Evolutionary conservation across 2,329 filamentous ascomycete species (phyloP).

Genomic region (Monilinia fructicola): DNA sequence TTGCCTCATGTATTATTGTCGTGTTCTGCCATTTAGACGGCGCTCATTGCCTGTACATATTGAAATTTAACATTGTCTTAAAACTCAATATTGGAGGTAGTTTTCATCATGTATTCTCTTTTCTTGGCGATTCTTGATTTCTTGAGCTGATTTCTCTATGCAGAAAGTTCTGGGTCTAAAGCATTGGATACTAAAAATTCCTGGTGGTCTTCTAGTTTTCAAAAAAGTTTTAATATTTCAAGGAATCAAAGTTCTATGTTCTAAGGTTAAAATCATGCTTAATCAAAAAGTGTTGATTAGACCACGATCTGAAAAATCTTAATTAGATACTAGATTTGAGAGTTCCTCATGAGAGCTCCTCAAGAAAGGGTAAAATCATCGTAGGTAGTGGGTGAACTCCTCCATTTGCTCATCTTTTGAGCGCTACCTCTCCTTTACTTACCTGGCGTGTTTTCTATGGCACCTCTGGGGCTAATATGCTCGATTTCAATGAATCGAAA

Average conservation of each 20-base stretch:
- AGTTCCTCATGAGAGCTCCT: too few relatives aligned
- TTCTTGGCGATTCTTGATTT: not conserved
- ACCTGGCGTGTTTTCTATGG: too few relatives aligned
- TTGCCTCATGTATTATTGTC: conserved; percentile 3
- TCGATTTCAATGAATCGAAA: too few relatives aligned
- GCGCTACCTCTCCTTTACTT: too few relatives aligned
- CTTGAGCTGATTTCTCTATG: not conserved
- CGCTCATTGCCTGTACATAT: conserved; percentile 4
- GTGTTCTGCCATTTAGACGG: conserved; percentile 1
- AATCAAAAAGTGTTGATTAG: not conserved
- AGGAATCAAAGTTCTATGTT: not conserved
- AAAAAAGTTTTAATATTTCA: not conserved
- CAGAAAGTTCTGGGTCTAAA: not conserved
- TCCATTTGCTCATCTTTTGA: too few relatives aligned
- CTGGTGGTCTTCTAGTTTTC: not conserved
- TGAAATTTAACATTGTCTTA: not conserved
- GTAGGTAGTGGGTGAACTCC: too few relatives aligned
- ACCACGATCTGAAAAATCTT: not conserved
- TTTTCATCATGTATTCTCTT: not conserved
- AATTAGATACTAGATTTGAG: too few relatives aligned
- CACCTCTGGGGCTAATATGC: too few relatives aligned
- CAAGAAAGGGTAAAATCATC: too few relatives aligned
- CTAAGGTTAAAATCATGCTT: not conserved
- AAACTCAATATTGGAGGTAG: not conserved
- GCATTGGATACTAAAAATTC: not conserved